Evolutionary conservation across 257 asterid species (phyloP).

Genomic region (Rauvolfia tetraphylla): DNA sequence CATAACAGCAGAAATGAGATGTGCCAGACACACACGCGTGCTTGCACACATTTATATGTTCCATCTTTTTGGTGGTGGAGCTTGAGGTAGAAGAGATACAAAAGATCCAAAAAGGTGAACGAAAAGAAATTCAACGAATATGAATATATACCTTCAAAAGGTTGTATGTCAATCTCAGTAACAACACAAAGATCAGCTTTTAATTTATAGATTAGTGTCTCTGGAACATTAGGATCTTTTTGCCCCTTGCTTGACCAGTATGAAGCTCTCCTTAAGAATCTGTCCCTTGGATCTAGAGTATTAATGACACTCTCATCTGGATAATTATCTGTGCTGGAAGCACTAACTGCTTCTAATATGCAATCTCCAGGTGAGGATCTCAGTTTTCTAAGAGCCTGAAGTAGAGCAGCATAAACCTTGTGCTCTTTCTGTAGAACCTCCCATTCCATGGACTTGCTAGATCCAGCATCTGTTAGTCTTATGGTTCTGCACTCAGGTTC

Average conservation of each 20-base stretch:
- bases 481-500: conserved; percentile 17
- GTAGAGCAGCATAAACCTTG: conserved; percentile 54
- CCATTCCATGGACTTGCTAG: conserved; percentile 29
- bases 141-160: conserved; percentile 61
- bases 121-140: conserved; percentile 12
- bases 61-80: background rate
- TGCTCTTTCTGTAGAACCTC: conserved; percentile 46
- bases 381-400: conserved; percentile 47
- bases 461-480: conserved; percentile 23
- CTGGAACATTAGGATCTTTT: conserved; percentile 57
- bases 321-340: conserved; percentile 72
- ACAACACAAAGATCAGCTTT: conserved; percentile 58
- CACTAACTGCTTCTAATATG: conserved; percentile 59
- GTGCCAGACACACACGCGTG: no score
- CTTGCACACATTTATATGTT: no score
- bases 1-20: background rate
- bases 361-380: conserved; percentile 40
- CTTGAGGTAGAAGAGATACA: background rate
- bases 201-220: conserved; percentile 62
- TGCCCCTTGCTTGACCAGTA: conserved; percentile 93
- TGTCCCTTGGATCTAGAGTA: conserved; percentile 61
- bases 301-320: conserved; percentile 60
- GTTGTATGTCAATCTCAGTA: conserved; percentile 65
- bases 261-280: conserved; percentile 40
- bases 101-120: background rate